Evolutionary conservation across 768 basidiomycete genomes (phyloP), one percentile per base, ranked within the genome.

Genomic region (Rhodotorula taiwanensis): DNA sequence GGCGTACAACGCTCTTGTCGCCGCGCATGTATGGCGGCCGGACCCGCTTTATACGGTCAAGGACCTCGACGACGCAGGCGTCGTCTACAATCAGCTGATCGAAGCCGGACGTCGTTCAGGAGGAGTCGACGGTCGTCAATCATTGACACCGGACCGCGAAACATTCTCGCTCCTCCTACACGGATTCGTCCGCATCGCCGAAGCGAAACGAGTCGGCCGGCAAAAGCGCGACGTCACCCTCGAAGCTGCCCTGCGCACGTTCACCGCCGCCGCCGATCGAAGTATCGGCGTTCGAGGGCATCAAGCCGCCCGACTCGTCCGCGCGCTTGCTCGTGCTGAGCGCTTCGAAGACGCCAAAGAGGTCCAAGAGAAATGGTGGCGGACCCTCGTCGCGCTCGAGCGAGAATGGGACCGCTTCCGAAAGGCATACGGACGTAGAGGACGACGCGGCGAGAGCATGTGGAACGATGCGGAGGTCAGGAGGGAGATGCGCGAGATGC

Each of bases 111-210:
- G 33, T 6, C 28, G 41, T 14, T 18, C 18, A 20, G 2, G 21
- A 18, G 23, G 34, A 11, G 23, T 7, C 16, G 6, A 14, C 30
- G 2, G 30, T 25, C 9, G 15, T 8, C 11, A 9, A 20, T 13
- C 55, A 5, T 16, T 21, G n/a, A 7, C 51, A 25, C 58, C 64
- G 4, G 51, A 65, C 45, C 25, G 64, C 9, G 58, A 65, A 16
- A 65, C 64, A 31, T 65, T 52, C 44, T 51, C 58, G 18, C 49
- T 60, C 42, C 55, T 65, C 49, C 36, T 65, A 28, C 53, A 55
- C 28, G 64, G 64, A 2, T 65, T 65, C 45, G 44, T 55, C 18
- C 58, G 64, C 27, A 25, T 65, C 53, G 64, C 64, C 2, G 31
- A 20, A 15, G 13, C 52, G 41, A 41, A 25, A 11, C 44, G 33